These are phyloP conservation scores for Gloeostereum incarnatum DNA, from an alignment of 768 basidiomycete species.

Conservation along the genomic window DNA sequence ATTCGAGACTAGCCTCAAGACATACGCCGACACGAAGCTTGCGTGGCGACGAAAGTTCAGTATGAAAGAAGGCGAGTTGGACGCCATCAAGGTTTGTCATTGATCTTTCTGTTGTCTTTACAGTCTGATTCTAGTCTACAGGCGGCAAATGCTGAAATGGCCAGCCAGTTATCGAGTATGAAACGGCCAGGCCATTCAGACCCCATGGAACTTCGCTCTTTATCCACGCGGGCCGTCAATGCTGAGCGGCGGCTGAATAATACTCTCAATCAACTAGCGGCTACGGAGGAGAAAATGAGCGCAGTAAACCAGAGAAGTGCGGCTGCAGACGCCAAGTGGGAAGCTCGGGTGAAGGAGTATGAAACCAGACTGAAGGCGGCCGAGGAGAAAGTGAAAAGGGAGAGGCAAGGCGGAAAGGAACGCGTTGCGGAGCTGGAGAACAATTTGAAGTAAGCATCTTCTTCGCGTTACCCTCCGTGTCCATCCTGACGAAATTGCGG, in stretches of 20 bases:
- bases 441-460: conserved; percentile 48
- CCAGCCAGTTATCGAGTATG: conserved; percentile 54
- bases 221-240: conserved; percentile 66
- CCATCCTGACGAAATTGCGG: conserved; percentile 3
- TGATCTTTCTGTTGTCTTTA: conserved; percentile 1
- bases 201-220: conserved; percentile 60
- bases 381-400: conserved; percentile 88
- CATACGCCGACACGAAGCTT: conserved; percentile 69
- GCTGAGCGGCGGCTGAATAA: conserved; percentile 86
- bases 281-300: conserved; percentile 80
- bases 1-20: conserved; percentile 81
- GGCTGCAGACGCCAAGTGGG: conserved; percentile 83
- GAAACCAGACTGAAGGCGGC: conserved; percentile 72
- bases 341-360: conserved; percentile 90
- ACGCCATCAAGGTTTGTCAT: conserved; percentile 64
- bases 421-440: conserved; percentile 62
- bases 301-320: conserved; percentile 62
- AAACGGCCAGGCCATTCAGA: conserved; percentile 53
- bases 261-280: conserved; percentile 73
- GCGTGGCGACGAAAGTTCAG: conserved; percentile 77
- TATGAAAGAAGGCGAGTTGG: conserved; percentile 85
- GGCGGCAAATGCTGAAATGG: conserved; percentile 68
- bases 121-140: conserved; percentile 16
- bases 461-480: conserved; percentile 5
- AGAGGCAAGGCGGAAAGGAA: conserved; percentile 92